phyloP scores from a whole-genome alignment of 2,329 filamentous ascomycete species.

The Dothistroma pini region DNA sequence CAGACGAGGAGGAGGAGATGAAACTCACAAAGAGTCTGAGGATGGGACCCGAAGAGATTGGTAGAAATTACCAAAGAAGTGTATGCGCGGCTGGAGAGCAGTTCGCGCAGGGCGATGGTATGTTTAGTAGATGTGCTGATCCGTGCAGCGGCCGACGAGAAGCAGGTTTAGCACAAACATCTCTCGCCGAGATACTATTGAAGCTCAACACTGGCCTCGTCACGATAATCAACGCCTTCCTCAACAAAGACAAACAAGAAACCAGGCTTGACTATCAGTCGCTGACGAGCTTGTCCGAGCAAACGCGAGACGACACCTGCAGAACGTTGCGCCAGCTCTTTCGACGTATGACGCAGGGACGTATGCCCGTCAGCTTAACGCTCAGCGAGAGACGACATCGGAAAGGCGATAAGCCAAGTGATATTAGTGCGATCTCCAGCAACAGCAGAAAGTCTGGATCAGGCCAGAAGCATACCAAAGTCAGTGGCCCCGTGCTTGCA shows the following conservation, averaged over 20 bases:
- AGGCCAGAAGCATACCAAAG: constrained; percentile 15
- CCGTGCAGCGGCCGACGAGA: constrained; percentile 7
- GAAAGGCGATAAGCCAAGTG: not conserved
- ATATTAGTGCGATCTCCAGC: not conserved
- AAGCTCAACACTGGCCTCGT: constrained; percentile 48
- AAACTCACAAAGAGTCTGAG: constrained; percentile 40
- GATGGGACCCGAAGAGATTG: constrained; percentile 42
- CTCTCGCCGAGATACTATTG: constrained; percentile 45
- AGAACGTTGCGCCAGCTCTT: constrained; percentile 41
- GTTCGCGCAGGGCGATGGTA: constrained; percentile 46
- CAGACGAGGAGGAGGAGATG: constrained; percentile 32
- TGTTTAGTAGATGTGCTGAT: constrained; percentile 18
- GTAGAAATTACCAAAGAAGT: constrained; percentile 41
- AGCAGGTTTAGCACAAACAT: constrained; percentile 44
- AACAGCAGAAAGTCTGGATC: not conserved
- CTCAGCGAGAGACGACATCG: not conserved
- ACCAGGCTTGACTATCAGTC: constrained; percentile 41
- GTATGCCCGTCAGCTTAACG: not conserved
- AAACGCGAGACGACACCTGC: constrained; percentile 44
- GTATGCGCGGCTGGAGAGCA: constrained; percentile 37
- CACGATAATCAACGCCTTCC: constrained; percentile 44
- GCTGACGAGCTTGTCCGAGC: constrained; percentile 45
- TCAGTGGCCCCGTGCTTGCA: constrained; percentile 26
- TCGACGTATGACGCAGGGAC: constrained; percentile 18
- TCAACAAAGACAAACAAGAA: constrained; percentile 36